These are phyloP conservation scores for Diatrype stigma DNA, from an alignment of 2,329 filamentous ascomycete genomes.

Conservation along the genomic window DNA sequence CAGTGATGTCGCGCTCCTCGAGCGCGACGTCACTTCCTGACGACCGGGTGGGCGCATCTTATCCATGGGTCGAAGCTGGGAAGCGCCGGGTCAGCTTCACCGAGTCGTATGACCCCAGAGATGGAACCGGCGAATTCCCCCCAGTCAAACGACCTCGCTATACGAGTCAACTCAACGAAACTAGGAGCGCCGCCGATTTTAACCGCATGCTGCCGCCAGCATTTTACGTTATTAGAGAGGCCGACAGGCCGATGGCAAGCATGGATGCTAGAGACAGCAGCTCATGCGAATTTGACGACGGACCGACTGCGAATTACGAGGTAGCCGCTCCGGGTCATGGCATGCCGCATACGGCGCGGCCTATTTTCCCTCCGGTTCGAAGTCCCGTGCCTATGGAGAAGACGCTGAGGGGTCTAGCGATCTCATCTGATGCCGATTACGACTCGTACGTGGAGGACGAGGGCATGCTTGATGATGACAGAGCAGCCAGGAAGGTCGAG, in stretches of 20 bases:
- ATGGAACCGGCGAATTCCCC: slow-evolving; percentile 34
- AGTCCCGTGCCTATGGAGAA: slow-evolving; percentile 37
- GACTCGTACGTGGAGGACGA: slow-evolving; percentile 40
- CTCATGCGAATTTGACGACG: slow-evolving; percentile 21
- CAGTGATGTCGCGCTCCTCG: slow-evolving; percentile 29
- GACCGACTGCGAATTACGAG: slow-evolving; percentile 6
- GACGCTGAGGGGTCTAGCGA: slow-evolving; percentile 46
- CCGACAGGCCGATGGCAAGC: slow-evolving; percentile 13
- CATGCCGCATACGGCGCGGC: no score
- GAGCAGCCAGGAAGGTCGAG: slow-evolving; percentile 46
- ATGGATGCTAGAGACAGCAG: slow-evolving; percentile 9
- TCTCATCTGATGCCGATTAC: slow-evolving; percentile 35
- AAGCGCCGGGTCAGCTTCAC: slow-evolving; percentile 36
- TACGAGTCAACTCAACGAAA: slow-evolving; percentile 11
- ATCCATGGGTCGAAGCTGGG: slow-evolving; percentile 29
- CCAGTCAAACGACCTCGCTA: slow-evolving; percentile 25
- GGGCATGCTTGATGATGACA: slow-evolving; percentile 35
- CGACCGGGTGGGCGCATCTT: slow-evolving; percentile 14
- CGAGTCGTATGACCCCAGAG: slow-evolving; percentile 25
- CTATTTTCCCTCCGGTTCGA: slow-evolving; percentile 3
- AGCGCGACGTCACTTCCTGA: slow-evolving; percentile 27
- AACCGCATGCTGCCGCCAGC: slow-evolving; percentile 17
- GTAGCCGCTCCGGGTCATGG: slow-evolving; percentile 7
- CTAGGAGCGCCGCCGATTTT: slow-evolving; percentile 10
- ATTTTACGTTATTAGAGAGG: slow-evolving; percentile 31